Conservation (phyloP, 169 alveolate species). For the Plasmodium malariae region DNA sequence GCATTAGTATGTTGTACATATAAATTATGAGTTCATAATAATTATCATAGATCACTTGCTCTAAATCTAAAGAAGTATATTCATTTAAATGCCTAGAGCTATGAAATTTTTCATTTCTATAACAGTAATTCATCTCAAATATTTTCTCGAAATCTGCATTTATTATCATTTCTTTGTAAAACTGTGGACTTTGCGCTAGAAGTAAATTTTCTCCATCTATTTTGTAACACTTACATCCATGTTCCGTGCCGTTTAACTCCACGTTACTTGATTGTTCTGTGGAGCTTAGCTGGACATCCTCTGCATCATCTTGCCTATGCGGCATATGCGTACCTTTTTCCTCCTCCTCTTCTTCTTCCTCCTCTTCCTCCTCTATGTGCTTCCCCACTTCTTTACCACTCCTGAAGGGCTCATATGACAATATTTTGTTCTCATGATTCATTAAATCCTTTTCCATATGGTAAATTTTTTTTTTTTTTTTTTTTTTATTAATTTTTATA, state of each 20-base stretch:
- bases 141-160: constrained; percentile 35
- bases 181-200: constrained; percentile 63
- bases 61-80: constrained; percentile 38
- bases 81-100: constrained; percentile 50
- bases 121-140: constrained; percentile 47
- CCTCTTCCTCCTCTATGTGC: not conserved
- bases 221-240: constrained; percentile 27
- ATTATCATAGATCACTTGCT: constrained; percentile 32
- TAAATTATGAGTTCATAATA: constrained; percentile 41
- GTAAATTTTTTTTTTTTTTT: not conserved
- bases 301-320: not conserved
- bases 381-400: too few species aligned
- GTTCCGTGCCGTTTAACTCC: constrained; percentile 40
- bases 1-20: constrained; percentile 20
- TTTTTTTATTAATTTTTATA: not conserved
- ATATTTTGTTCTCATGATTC: too few species aligned
- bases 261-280: not conserved
- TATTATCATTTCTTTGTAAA: constrained; percentile 54
- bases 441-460: not conserved
- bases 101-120: constrained; percentile 54
- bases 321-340: too few species aligned
- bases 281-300: not conserved
- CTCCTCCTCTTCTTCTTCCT: not conserved
- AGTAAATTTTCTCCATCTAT: constrained; percentile 29
- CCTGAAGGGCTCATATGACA: too few species aligned